A percentile compares a stretch with the other conserved stretches of the same genome.
Evolutionary conservation across 805 yeast species (phyloP).

Genomic region (Pichia heedii): DNA sequence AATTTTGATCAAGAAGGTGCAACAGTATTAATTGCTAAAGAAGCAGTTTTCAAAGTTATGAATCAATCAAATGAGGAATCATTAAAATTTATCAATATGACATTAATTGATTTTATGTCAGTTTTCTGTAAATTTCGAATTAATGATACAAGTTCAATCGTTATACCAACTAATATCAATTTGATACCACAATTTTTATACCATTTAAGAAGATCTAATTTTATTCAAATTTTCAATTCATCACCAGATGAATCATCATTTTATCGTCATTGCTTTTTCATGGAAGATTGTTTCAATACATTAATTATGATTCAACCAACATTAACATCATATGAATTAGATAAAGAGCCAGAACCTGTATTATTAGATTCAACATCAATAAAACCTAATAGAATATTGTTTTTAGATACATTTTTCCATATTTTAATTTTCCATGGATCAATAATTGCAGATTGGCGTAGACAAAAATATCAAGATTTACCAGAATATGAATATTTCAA

Average conservation of each 20-base stretch:
- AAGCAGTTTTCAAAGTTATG: conserved; percentile 36
- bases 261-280: conserved; percentile 51
- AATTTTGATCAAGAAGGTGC: conserved; percentile 67
- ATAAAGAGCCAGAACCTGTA: conserved; percentile 54
- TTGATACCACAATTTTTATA: conserved; percentile 60
- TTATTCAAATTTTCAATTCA: conserved; percentile 56
- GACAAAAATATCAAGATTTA: conserved; percentile 51
- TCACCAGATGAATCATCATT: conserved; percentile 68
- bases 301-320: conserved; percentile 66
- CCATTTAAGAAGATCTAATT: conserved; percentile 57
- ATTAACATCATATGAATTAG: conserved; percentile 47
- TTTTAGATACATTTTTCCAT: conserved; percentile 63
- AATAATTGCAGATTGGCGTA: conserved; percentile 58
- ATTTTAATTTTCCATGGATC: conserved; percentile 60
- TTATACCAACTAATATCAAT: conserved; percentile 40
- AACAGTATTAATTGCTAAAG: conserved; percentile 49
- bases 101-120: conserved; percentile 37
- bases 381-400: conserved; percentile 45
- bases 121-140: conserved; percentile 40
- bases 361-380: conserved; percentile 56
- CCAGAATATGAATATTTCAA: conserved; percentile 53
- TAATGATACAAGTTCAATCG: conserved; percentile 39
- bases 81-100: conserved; percentile 43
- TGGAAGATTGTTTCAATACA: conserved; percentile 53
- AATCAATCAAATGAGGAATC: conserved; percentile 27